Base-by-base conservation (phyloP, 164 flowering plant species). In the Magnolia changhungtana region DNA sequence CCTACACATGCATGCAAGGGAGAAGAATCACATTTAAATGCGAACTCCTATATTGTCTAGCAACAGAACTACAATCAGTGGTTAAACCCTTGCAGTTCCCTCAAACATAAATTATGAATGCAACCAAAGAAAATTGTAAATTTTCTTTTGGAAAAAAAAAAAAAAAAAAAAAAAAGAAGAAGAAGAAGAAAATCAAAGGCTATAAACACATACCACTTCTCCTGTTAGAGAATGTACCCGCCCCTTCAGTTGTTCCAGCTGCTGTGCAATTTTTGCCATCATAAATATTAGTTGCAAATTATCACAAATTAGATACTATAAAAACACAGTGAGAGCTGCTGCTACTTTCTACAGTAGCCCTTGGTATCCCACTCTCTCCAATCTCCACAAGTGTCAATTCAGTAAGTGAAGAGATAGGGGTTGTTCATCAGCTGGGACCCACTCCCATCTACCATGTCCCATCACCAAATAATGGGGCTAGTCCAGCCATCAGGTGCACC, bases 141-240 rank as follows among this genome's bases (percentile, higher is more conserved):
- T 8, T 55, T 55, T 14, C 61, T 55, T 55, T 11, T 16, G 18
- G 11, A 1, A 55, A 55, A 55, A 11, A 16, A 0, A 20, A 8
- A 61, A 19, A 29, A 16, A 24, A 27, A 37, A 16, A 72, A 1
- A 23, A 1, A 52, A 3, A 52, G 13, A 52, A 52, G 1, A 13
- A 52, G 49, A 24, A 59, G 19, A 29, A 13, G 11, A 59, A 37
- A 29, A 59, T 4, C 20, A 59, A 29, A 37, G 45, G n/a, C 66
- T 45, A 8, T 24, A 9, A 16, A 13, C 58, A 45, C 75, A 27
- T 72, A 58, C 75, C 75, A 72, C 67, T 72, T 72, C 65, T 72
- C 75, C 75, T 59, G 45, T 72, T 4, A 72, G 18, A 27, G 75
- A 11, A 59, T 31, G 27, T 27, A 37, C 49, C 50, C 75, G 50